Base-by-base conservation (phyloP, 2,329 filamentous ascomycete genomes). In the Aureobasidium sp. region DNA sequence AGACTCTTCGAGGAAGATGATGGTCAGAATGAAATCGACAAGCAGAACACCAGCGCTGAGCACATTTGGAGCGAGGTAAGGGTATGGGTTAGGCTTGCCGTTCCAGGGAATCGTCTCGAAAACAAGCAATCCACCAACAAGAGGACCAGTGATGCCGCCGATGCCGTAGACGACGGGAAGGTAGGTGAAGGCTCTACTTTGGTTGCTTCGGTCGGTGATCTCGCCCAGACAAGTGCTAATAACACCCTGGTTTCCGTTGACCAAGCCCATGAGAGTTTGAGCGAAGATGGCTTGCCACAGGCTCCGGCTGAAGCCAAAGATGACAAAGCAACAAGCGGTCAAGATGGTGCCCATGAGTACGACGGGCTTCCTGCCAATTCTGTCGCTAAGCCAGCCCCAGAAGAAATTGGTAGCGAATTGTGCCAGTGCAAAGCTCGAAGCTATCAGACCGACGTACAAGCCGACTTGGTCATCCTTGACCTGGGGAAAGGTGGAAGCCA, bases 151-250 rank as follows among this genome's bases (percentile, higher is more conserved):
- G 64, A 99, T 96, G 47, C 90, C 90, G 20, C 94, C 94, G 37
- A 99, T 80, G 4, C 93, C 93, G 74, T 99, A 99, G n/a, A 97
- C 87, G 42, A 97, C 88, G 0, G 94, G 94, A 45, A 99, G 79
- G 77, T 96, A 99, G 1, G 90, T 94, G 70, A 99, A 99, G 0
- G 91, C 94, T 59, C 84, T 84, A 70, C 90, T 94, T 79, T 99
- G 94, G 73, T 99, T 99, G 66, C 88, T 94, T 61, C 91, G 86
- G 72, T 97, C 92, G 1, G 94, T 99, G 58, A 99, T 88, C 74
- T 99, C 94, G 44, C 94, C 94, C 53, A 99, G 75, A 53, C 93
- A 96, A 0, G 94, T 97, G 8, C 91, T 93, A 15, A 99, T 91
- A 14, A 97, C 87, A 5, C 91, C 93, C 34, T 94, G 91, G 70